Evolutionary conservation across 2,329 filamentous ascomycete species (phyloP).

Genomic region (Aspergillus sp.): DNA sequence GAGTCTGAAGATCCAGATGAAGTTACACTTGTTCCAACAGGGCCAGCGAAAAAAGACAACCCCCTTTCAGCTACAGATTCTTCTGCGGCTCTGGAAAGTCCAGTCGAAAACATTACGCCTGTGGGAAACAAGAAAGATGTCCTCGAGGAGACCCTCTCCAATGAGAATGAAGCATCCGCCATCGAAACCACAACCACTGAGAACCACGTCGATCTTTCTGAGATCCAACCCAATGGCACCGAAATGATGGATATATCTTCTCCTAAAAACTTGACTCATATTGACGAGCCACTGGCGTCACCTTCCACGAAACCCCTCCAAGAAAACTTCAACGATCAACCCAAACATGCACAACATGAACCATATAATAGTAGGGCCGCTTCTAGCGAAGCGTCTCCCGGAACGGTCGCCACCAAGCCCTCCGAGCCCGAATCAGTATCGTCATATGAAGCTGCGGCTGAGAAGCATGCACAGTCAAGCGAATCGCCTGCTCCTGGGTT

Average conservation of each 20-base stretch:
- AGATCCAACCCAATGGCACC: neutral
- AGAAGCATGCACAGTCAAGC: conserved; percentile 36
- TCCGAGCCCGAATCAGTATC: conserved; percentile 47
- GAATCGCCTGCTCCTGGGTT: conserved; percentile 43
- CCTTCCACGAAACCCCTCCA: conserved; percentile 7
- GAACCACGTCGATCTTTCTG: conserved; percentile 16
- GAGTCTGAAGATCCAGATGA: conserved; percentile 35
- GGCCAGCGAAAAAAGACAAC: conserved; percentile 32
- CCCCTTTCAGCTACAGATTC: conserved; percentile 24
- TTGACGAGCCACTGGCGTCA: neutral
- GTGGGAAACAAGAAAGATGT: neutral
- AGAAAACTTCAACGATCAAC: conserved; percentile 5
- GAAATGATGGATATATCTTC: conserved; percentile 6
- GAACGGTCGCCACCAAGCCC: conserved; percentile 44
- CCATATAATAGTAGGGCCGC: conserved; percentile 29
- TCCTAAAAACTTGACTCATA: neutral
- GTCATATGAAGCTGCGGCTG: conserved; percentile 36
- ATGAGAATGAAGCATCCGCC: neutral
- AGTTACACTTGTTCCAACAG: conserved; percentile 35
- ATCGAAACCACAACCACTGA: neutral
- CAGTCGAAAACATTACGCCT: conserved; percentile 11
- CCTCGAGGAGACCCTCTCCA: neutral
- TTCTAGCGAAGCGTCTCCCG: conserved; percentile 45
- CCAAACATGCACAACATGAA: conserved; percentile 21
- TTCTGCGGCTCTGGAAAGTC: conserved; percentile 20